Base-by-base conservation (phyloP, 805 yeast genomes). In the Candida wancherniae region DNA sequence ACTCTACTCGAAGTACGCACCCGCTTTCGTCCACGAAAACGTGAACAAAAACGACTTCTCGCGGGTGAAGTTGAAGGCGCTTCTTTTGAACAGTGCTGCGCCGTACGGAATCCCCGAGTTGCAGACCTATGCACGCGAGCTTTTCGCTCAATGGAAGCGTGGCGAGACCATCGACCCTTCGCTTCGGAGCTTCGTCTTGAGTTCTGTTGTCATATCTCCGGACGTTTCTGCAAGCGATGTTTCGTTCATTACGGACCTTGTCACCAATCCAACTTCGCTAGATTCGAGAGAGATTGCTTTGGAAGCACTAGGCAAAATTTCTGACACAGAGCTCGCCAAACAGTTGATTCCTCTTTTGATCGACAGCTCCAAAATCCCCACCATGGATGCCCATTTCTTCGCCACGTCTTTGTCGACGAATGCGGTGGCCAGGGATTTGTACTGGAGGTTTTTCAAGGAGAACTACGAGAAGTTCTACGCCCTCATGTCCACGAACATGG, bases 231-330 rank as follows among this genome's bases (percentile, higher is more conserved):
- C 40, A 44, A 57, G 15, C 39, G 69, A 39, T 54, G 70, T 53
- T 51, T 68, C 31, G 12, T 47, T 41, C 3, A 62, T 77, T 5
- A 39, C 69, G 33, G 41, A 58, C n/a, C 79, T 77, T 48, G 70
- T 69, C 17, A 50, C 55, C 7, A 40, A 53, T 9, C 82, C 85
- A 7, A 47, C 69, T 2, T 56, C 81, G 5, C 64, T 76, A 31
- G 84, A 77, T 51, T 69, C 74, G 2, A 52, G 77, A 31, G 85
- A 79, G 52, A 59, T 71, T 29, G 77, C 81, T 0, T 56, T 77
- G 15, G 49, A 51, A n/a, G 71, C 84, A 0, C 53, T 79, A 26
- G 84, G 84, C 1, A 51, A 58, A 11, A 58, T 70, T 13, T 42
- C 57, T 21, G 60, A 63, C 18, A 44, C 50, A 7, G 57, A 52